A percentile compares a stretch with the other conserved stretches of the same genome.
Conservation (phyloP, 306 rosid genomes). For the Oxytropis ochrocephala region DNA sequence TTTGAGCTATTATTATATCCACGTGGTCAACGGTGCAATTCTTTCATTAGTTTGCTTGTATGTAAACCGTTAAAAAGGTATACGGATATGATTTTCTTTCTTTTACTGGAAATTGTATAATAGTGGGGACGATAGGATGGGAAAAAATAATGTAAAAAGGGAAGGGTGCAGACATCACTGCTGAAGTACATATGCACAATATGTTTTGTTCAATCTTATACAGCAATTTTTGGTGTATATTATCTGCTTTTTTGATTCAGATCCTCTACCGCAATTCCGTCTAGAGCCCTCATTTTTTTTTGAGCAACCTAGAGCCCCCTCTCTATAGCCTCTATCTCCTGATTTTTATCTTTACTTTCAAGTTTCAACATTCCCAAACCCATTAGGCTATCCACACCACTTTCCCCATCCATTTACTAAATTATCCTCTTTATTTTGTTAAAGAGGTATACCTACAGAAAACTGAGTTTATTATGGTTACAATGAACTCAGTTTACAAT, state of each 20-base stretch:
- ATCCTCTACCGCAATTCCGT: too few species aligned
- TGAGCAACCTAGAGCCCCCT: too few species aligned
- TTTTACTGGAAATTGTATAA: constrained; percentile 48
- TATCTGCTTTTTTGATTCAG: background rate
- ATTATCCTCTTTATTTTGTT: too few species aligned
- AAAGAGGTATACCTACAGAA: too few species aligned
- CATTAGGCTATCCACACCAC: too few species aligned
- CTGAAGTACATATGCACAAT: constrained; percentile 36
- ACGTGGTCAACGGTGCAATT: constrained; percentile 45
- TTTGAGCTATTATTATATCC: constrained; percentile 24
- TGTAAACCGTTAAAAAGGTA: constrained; percentile 55
- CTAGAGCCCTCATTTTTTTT: too few species aligned
- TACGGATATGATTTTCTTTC: constrained; percentile 35
- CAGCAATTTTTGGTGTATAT: constrained; percentile 24
- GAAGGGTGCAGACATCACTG: constrained; percentile 16
- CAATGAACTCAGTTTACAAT: too few species aligned
- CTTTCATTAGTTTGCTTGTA: constrained; percentile 75
- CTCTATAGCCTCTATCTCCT: too few species aligned
- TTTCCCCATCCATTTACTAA: too few species aligned
- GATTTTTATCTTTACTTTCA: too few species aligned
- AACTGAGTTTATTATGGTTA: too few species aligned
- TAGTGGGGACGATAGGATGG: constrained; percentile 35
- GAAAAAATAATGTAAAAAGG: constrained; percentile 19
- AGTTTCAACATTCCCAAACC: too few species aligned
- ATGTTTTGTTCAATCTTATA: constrained; percentile 27